Evolutionary conservation across 2,329 filamentous ascomycete genomes (phyloP).

Genomic region (Alternaria tenuissima): DNA sequence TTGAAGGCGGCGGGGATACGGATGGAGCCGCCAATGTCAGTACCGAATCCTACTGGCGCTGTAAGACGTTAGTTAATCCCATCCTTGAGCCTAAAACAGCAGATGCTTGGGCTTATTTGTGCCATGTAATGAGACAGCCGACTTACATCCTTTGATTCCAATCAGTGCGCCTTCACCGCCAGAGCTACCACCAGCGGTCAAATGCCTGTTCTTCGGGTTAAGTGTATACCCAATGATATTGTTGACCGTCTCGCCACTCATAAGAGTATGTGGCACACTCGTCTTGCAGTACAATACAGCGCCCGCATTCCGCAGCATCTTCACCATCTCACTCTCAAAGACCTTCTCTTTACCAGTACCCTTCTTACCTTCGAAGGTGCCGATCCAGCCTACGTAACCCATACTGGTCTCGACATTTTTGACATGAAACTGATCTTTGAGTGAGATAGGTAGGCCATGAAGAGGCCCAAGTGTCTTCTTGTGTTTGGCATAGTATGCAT

Average conservation of each 20-base stretch:
- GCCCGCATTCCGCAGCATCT: constrained; percentile 61
- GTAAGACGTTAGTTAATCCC: constrained; percentile 7
- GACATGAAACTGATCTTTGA: constrained; percentile 62
- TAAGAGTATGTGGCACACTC: constrained; percentile 65
- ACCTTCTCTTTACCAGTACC: constrained; percentile 60
- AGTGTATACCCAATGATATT: constrained; percentile 67
- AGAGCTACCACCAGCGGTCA: constrained; percentile 64
- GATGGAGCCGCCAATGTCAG: constrained; percentile 65
- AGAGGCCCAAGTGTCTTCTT: constrained; percentile 53
- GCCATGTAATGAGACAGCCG: neutral
- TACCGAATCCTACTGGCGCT: constrained; percentile 64
- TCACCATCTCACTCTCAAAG: constrained; percentile 68
- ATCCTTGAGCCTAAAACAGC: neutral
- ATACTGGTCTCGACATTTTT: constrained; percentile 58
- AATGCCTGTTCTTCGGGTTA: constrained; percentile 65
- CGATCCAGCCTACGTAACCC: constrained; percentile 72
- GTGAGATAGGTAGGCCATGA: constrained; percentile 57
- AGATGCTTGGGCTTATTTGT: neutral
- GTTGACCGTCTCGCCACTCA: constrained; percentile 67
- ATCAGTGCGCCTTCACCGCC: constrained; percentile 69
- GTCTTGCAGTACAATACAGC: constrained; percentile 68
- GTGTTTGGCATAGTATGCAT: constrained; percentile 47
- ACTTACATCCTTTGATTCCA: constrained; percentile 59
- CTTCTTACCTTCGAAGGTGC: constrained; percentile 66
- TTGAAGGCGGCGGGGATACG: constrained; percentile 68